Conservation (phyloP, 768 basidiomycete genomes). For the Phylloporus scabripes region DNA sequence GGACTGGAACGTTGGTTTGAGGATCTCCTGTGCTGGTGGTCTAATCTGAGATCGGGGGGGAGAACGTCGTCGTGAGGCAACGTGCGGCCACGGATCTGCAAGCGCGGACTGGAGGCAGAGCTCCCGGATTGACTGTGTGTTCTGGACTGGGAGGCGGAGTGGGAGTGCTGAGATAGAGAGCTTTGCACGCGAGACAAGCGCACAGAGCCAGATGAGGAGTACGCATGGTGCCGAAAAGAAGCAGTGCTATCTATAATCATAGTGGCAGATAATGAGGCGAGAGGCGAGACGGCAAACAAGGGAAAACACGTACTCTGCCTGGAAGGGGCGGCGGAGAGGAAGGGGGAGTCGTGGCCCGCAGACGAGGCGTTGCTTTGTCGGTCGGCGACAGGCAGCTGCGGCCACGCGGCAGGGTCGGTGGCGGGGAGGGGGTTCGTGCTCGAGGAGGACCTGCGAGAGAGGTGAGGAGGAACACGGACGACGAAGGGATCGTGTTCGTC, state of each 20-base stretch:
- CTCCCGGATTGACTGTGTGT: constrained; percentile 43
- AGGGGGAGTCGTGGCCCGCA: constrained; percentile 23
- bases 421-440: constrained; percentile 18
- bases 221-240: constrained; percentile 25
- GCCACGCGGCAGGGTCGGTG: constrained; percentile 17
- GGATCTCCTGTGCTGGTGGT: constrained; percentile 13
- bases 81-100: constrained; percentile 35
- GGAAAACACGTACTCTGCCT: constrained; percentile 35
- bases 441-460: constrained; percentile 27
- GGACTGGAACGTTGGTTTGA: constrained; percentile 17
- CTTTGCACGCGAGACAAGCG: constrained; percentile 36
- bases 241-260: constrained; percentile 23
- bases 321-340: constrained; percentile 28
- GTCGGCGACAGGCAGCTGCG: constrained; percentile 15
- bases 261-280: constrained; percentile 6
- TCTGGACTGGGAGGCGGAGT: constrained; percentile 40
- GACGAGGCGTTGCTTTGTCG: constrained; percentile 35
- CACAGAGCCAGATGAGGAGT: constrained; percentile 29
- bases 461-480: constrained; percentile 35
- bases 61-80: constrained; percentile 37
- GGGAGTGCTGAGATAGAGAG: constrained; percentile 24
- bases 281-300: constrained; percentile 7
- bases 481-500: constrained; percentile 42
- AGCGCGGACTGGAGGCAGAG: constrained; percentile 45
- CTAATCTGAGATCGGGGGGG: constrained; percentile 20